Evolutionary conservation across 2,329 filamentous ascomycete species (phyloP).

Genomic region (Lecanicillium sp.): DNA sequence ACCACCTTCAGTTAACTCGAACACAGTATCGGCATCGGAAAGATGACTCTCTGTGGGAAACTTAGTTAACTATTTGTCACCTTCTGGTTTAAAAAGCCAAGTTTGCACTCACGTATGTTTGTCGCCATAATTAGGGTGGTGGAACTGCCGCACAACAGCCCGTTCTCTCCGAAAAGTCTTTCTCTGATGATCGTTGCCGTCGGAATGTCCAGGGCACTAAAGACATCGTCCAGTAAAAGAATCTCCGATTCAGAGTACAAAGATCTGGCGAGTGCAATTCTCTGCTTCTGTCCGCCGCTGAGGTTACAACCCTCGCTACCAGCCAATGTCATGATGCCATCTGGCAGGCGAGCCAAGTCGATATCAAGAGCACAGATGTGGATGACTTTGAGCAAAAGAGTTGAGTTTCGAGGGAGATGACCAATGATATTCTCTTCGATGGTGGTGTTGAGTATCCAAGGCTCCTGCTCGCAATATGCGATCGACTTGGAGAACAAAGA

Average conservation of each 20-base stretch:
- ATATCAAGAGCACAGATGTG: neutral
- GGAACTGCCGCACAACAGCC: neutral
- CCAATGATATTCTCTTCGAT: conserved; percentile 34
- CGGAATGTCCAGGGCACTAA: neutral
- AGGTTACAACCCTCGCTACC: neutral
- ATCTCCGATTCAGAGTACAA: neutral
- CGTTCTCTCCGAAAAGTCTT: neutral
- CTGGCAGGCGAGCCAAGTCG: neutral
- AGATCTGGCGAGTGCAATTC: neutral
- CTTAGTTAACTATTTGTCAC: no score
- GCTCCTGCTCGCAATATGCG: conserved; percentile 22
- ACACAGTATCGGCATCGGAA: neutral
- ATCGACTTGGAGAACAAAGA: neutral
- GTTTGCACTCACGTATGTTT: conserved; percentile 8
- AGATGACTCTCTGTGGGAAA: neutral
- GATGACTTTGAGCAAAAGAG: neutral
- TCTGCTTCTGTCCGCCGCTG: neutral
- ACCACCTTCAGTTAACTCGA: neutral
- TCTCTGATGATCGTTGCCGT: neutral
- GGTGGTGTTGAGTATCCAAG: conserved; percentile 37
- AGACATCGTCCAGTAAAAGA: neutral
- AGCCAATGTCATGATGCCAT: neutral
- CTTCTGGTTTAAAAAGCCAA: no score
- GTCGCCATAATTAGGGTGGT: conserved; percentile 14
- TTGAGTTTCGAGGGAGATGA: neutral